Evolutionary conservation across 768 basidiomycete genomes (phyloP).

Genomic region (Lactarius quietus): DNA sequence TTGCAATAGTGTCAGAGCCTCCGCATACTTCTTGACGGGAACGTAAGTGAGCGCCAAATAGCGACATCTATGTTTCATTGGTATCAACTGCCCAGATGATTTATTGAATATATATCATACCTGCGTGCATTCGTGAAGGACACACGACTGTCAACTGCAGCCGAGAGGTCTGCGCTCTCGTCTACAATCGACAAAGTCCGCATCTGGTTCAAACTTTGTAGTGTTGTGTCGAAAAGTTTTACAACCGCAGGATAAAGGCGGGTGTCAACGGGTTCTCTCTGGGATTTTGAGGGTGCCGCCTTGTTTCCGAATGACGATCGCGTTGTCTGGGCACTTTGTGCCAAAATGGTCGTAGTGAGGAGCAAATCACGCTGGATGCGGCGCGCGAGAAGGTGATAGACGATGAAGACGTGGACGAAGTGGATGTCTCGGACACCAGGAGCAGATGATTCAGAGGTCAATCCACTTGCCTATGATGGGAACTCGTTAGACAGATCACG

Average conservation of each 20-base stretch:
- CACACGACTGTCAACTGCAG: conserved; percentile 72
- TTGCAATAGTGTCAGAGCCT: conserved; percentile 67
- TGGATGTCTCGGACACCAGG: conserved; percentile 65
- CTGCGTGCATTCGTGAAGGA: conserved; percentile 72
- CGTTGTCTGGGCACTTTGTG: conserved; percentile 33
- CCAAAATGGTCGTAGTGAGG: conserved; percentile 62
- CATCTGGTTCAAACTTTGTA: conserved; percentile 86
- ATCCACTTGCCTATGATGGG: conserved; percentile 38
- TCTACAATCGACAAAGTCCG: conserved; percentile 79
- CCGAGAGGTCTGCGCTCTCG: conserved; percentile 77
- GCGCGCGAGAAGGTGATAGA: conserved; percentile 81
- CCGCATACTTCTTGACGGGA: conserved; percentile 63
- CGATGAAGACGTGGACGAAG: conserved; percentile 83
- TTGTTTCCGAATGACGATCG: conserved; percentile 27
- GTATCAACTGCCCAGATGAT: conserved; percentile 7
- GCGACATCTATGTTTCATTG: conserved; percentile 48
- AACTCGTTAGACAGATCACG: conserved; percentile 4
- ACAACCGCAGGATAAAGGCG: conserved; percentile 83
- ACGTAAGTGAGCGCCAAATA: conserved; percentile 77
- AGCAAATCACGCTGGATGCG: conserved; percentile 88
- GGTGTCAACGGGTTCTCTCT: conserved; percentile 55
- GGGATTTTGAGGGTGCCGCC: conserved; percentile 30
- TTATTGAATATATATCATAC: conserved; percentile 36
- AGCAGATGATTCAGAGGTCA: conserved; percentile 37
- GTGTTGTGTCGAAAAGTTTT: conserved; percentile 79